These are phyloP conservation scores for Pleurozium schreberi DNA, from an alignment of 225 moss, liverwort and hornwort genomes.

Conservation along the genomic window DNA sequence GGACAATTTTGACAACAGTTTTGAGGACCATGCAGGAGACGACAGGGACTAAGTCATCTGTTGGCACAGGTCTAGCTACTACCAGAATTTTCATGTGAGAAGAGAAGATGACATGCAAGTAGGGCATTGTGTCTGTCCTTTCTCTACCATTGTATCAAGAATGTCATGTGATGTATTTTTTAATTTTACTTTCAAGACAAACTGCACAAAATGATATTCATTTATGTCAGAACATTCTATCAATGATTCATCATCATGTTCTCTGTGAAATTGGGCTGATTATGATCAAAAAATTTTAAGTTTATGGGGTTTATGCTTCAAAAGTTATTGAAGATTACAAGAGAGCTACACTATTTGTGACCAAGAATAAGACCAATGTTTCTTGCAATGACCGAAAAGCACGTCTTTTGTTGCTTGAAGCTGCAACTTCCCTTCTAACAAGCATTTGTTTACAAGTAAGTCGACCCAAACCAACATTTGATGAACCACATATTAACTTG, in stretches of 20 bases:
- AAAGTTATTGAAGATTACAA: too few relatives aligned
- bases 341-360: too few relatives aligned
- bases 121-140: background rate
- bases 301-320: too few relatives aligned
- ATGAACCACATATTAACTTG: too few relatives aligned
- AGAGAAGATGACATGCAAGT: background rate
- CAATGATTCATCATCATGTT: background rate
- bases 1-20: constrained; percentile 17
- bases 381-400: too few relatives aligned
- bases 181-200: background rate
- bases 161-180: background rate
- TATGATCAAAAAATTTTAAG: too few relatives aligned
- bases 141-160: background rate
- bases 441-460: too few relatives aligned
- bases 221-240: background rate
- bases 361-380: too few relatives aligned
- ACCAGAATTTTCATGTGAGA: background rate
- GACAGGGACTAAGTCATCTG: constrained; percentile 4
- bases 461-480: too few relatives aligned
- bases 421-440: too few relatives aligned
- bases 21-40: background rate
- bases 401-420: too few relatives aligned
- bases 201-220: background rate
- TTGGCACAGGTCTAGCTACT: background rate
- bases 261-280: background rate